These are phyloP conservation scores for Mycena metata DNA, from an alignment of 768 basidiomycete species.

Conservation along the genomic window DNA sequence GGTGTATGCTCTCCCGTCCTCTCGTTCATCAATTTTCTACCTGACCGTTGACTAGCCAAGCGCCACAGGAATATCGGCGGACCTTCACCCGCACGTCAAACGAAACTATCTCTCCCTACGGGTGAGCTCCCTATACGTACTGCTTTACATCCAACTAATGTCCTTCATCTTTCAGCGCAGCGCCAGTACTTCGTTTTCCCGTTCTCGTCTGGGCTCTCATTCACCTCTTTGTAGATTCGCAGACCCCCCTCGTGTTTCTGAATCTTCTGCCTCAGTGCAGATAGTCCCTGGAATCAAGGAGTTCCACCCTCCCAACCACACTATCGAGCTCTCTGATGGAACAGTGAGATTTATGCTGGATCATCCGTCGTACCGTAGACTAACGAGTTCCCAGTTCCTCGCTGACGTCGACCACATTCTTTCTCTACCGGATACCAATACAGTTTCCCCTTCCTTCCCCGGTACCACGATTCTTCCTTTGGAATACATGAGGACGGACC, in stretches of 20 bases:
- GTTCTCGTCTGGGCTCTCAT: neutral
- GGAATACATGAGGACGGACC: slow-evolving; percentile 26
- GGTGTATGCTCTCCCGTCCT: slow-evolving; percentile 34
- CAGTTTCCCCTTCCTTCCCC: slow-evolving; percentile 48
- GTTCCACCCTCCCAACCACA: slow-evolving; percentile 40
- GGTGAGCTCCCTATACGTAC: slow-evolving; percentile 10
- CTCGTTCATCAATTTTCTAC: neutral
- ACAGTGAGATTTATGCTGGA: slow-evolving; percentile 18
- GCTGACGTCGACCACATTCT: slow-evolving; percentile 46
- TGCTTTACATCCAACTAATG: neutral
- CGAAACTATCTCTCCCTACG: slow-evolving; percentile 41
- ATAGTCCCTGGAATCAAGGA: slow-evolving; percentile 44
- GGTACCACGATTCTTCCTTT: slow-evolving; percentile 44
- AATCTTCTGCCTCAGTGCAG: slow-evolving; percentile 41
- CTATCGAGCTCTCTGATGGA: slow-evolving; percentile 46
- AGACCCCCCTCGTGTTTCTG: slow-evolving; percentile 35
- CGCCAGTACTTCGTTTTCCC: neutral
- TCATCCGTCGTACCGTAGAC: neutral
- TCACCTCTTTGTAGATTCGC: slow-evolving; percentile 12
- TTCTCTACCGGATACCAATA: slow-evolving; percentile 49
- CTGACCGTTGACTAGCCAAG: slow-evolving; percentile 26
- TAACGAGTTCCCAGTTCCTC: slow-evolving; percentile 31
- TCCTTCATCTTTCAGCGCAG: slow-evolving; percentile 10
- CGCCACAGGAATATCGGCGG: slow-evolving; percentile 45
- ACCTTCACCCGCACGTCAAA: slow-evolving; percentile 40